phyloP scores from a whole-genome alignment of 192 early-diverging fungal genomes.

The Phycomyces nitens region DNA sequence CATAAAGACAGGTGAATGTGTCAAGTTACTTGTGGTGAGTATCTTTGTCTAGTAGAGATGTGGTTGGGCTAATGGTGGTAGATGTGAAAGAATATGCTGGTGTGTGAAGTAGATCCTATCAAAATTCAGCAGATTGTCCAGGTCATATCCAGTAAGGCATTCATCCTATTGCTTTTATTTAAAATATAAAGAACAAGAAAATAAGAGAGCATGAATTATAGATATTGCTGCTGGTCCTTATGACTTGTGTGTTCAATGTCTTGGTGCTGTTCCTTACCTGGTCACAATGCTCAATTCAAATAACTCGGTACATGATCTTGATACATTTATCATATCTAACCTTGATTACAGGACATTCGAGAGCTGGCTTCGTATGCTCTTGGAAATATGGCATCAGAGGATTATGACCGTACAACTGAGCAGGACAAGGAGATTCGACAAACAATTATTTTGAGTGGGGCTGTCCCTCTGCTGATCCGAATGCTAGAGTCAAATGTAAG shows the following conservation, averaged over 20 bases:
- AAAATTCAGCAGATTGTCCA: conserved; percentile 21
- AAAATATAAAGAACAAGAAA: too few species aligned
- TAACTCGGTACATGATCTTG: not conserved
- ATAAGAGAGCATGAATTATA: not conserved
- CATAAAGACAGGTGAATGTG: conserved; percentile 30
- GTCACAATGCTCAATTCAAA: conserved; percentile 20
- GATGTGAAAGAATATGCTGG: conserved; percentile 2
- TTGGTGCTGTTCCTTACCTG: conserved; percentile 24
- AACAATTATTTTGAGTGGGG: conserved; percentile 70
- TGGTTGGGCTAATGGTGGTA: too few species aligned
- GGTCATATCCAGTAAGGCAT: conserved; percentile 25
- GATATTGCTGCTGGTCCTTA: conserved; percentile 39
- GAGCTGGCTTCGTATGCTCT: conserved; percentile 92
- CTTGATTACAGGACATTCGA: conserved; percentile 51
- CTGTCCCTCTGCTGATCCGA: conserved; percentile 65
- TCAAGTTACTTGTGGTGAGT: conserved; percentile 23
- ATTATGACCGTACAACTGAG: conserved; percentile 22
- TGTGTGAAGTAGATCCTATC: conserved; percentile 12
- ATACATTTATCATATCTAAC: not conserved
- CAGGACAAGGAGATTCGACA: conserved; percentile 75
- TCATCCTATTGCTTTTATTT: too few species aligned
- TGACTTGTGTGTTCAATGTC: conserved; percentile 25
- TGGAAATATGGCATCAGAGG: conserved; percentile 85
- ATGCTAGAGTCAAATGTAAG: conserved; percentile 61
- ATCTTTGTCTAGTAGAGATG: not conserved